Percentiles rank a stretch among this genome's conserved stretches.
Evolutionary conservation across 768 basidiomycete genomes (phyloP).

Genomic region (Leccinum variicolor): DNA sequence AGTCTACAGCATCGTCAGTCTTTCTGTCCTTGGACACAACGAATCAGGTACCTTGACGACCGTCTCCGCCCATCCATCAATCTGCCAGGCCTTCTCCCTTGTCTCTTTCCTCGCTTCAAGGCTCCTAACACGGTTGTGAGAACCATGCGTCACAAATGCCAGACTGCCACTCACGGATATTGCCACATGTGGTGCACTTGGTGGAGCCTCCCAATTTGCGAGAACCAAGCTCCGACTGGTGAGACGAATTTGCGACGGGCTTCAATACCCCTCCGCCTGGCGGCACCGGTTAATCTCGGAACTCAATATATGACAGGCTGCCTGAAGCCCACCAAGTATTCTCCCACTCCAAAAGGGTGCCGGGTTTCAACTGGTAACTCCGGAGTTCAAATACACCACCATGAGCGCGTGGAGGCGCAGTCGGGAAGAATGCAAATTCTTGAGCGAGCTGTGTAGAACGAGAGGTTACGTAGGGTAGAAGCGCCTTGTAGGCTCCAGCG

Average conservation of each 20-base stretch:
- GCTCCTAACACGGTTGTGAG: conserved; percentile 40
- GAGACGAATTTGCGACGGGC: conserved; percentile 84
- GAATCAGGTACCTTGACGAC: conserved; percentile 68
- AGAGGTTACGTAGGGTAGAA: conserved; percentile 74
- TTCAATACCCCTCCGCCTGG: conserved; percentile 90
- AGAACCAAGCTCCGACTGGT: conserved; percentile 91
- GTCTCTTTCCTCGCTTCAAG: conserved; percentile 79
- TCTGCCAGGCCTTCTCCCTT: conserved; percentile 89
- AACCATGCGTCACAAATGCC: conserved; percentile 5
- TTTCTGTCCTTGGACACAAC: conserved; percentile 13
- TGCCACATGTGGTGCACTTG: conserved; percentile 98
- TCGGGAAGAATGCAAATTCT: conserved; percentile 95
- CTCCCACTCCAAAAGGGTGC: conserved; percentile 94
- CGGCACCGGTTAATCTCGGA: conserved; percentile 5
- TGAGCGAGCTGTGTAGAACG: conserved; percentile 79
- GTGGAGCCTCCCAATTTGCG: conserved; percentile 79
- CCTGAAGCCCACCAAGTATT: conserved; percentile 64
- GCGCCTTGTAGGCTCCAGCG: conserved; percentile 58
- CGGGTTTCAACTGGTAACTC: conserved; percentile 84
- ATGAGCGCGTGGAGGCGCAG: conserved; percentile 78
- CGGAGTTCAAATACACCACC: conserved; percentile 95
- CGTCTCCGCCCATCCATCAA: conserved; percentile 94
- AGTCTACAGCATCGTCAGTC: conserved; percentile 53
- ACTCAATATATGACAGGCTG: neutral
- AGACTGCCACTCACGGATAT: conserved; percentile 64